A percentile compares a stretch with the other conserved stretches of the same genome.
These are phyloP conservation scores for Cenchrus purpureus DNA, from an alignment of 176 grass and related monocot species.

Conservation along the genomic window DNA sequence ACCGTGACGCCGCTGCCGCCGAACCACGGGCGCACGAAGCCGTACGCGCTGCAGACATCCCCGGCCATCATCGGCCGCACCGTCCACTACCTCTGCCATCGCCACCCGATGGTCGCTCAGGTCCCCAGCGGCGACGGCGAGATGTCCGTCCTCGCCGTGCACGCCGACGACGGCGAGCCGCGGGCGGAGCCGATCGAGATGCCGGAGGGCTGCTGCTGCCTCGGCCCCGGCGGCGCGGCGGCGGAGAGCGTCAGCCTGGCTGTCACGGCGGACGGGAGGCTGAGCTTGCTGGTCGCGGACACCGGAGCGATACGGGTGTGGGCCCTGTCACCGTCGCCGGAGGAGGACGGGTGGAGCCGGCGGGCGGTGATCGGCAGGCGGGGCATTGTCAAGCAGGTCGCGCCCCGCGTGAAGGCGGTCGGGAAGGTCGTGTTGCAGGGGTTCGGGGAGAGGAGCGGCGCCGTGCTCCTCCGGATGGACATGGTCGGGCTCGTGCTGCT, in stretches of 20 bases:
- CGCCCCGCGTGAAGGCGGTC: not conserved
- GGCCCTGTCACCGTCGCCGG: not conserved
- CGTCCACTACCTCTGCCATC: not conserved
- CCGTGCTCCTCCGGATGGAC: not conserved
- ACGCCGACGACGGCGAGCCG: not conserved
- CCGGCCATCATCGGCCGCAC: not conserved
- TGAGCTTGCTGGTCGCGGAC: conserved; percentile 4
- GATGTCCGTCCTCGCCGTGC: not conserved
- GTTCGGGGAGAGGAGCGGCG: conserved; percentile 2
- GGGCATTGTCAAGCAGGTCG: not conserved
- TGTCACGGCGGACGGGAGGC: not conserved
- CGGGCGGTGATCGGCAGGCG: not conserved
- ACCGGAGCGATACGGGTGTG: not conserved
- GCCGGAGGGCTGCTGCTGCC: not conserved
- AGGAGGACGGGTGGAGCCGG: not conserved
- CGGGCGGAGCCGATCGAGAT: not conserved
- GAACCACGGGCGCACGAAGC: too few relatives aligned
- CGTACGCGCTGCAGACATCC: not conserved
- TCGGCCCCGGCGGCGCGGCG: not conserved
- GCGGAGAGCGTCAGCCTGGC: conserved; percentile 6
- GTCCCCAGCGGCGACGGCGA: too few relatives aligned
- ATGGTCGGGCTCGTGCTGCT: not conserved
- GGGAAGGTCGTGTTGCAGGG: not conserved
- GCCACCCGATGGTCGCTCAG: too few relatives aligned
- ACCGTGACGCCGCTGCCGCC: too few relatives aligned